Evolutionary conservation across 208 protist species (phyloP).

Genomic region (Leptomonas seymouri): DNA sequence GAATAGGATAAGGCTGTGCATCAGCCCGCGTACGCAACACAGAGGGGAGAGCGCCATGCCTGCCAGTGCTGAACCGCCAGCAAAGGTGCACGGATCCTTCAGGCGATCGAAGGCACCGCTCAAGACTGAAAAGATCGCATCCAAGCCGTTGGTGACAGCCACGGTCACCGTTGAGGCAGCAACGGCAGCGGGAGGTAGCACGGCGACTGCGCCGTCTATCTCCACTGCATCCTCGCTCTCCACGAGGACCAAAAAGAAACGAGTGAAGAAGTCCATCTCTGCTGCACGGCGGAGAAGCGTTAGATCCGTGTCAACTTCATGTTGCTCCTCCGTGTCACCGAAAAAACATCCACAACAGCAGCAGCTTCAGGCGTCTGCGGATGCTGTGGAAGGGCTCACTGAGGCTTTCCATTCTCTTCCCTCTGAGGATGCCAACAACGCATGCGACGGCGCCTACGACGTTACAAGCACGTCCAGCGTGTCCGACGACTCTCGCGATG

Average conservation of each 20-base stretch:
- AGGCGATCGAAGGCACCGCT: neutral
- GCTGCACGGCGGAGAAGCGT: neutral
- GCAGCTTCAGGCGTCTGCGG: neutral
- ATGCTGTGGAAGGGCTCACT: neutral
- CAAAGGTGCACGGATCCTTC: neutral
- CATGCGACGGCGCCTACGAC: slow-evolving; percentile 5
- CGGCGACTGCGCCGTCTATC: neutral
- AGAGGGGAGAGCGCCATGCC: neutral
- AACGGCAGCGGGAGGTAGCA: neutral
- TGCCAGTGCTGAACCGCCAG: neutral
- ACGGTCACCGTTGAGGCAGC: neutral
- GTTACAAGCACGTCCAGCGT: slow-evolving; percentile 8
- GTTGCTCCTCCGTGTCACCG: neutral
- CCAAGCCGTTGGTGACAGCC: neutral
- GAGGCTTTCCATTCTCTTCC: slow-evolving; percentile 4
- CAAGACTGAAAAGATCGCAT: slow-evolving; percentile 6
- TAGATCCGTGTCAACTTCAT: neutral
- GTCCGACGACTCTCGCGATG: neutral
- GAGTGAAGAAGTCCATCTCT: neutral
- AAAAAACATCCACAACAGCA: neutral
- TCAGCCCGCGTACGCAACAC: no score
- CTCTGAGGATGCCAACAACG: slow-evolving; percentile 7
- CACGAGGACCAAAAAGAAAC: neutral
- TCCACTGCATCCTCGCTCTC: neutral
- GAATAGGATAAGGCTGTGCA: no score